phyloP scores from a whole-genome alignment of 805 yeast genomes.

The Kockiozyma suomiensis region DNA sequence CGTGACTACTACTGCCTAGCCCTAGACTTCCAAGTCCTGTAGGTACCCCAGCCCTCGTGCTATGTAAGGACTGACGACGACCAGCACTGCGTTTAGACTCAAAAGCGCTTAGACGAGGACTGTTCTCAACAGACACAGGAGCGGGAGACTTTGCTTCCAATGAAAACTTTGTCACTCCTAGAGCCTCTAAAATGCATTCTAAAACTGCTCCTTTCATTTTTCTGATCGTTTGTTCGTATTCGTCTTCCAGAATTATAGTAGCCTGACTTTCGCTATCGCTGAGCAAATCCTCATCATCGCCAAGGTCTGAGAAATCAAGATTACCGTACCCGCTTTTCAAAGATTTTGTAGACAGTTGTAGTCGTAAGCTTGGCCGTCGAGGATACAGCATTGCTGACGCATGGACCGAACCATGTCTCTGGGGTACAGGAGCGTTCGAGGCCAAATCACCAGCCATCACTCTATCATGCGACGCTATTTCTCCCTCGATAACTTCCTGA shows the following conservation, averaged over 20 bases:
- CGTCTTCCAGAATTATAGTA: not conserved
- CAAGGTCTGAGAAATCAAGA: not conserved
- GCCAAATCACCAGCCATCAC: constrained; percentile 10
- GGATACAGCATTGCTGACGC: not conserved
- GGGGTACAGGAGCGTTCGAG: not conserved
- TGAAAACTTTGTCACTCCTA: constrained; percentile 58
- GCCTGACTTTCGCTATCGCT: not conserved
- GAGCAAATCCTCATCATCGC: not conserved
- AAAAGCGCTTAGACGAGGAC: constrained; percentile 21
- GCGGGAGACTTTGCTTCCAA: constrained; percentile 8
- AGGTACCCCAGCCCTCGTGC: constrained; percentile 2
- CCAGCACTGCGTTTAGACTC: constrained; percentile 9
- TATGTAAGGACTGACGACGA: not conserved
- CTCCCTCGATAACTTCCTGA: not conserved
- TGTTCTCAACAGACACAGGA: constrained; percentile 16
- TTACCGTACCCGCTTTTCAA: constrained; percentile 4
- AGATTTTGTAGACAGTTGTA: constrained; percentile 1
- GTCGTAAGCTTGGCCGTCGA: not conserved
- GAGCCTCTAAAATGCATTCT: constrained; percentile 66
- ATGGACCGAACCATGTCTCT: constrained; percentile 1
- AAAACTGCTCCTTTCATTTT: constrained; percentile 51
- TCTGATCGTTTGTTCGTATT: not conserved
- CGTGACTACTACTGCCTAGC: constrained; percentile 1
- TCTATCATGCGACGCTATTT: not conserved
- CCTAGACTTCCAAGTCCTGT: constrained; percentile 16